phyloP scores from a whole-genome alignment of 2,329 filamentous ascomycete genomes.

The Huntiella decipiens region DNA sequence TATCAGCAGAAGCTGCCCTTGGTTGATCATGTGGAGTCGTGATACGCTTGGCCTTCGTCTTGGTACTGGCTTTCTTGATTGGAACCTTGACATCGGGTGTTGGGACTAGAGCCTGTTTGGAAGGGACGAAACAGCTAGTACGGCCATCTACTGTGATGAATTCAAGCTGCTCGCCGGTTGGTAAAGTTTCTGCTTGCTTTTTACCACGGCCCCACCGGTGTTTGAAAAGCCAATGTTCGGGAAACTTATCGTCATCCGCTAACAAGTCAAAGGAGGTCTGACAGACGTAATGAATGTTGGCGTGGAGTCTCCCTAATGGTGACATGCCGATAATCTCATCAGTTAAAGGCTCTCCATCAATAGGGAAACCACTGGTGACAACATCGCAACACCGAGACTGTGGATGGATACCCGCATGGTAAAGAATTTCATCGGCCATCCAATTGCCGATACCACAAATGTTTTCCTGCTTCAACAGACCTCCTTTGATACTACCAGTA shows the following conservation, averaged over 20 bases:
- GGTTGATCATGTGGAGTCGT: no score
- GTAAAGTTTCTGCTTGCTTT: constrained; percentile 49
- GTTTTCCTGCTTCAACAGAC: constrained; percentile 71
- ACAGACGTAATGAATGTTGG: constrained; percentile 60
- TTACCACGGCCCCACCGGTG: constrained; percentile 82
- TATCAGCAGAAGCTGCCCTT: no score
- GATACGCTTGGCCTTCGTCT: no score
- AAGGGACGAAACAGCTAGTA: constrained; percentile 76
- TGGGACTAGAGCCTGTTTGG: constrained; percentile 34
- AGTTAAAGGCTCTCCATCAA: neutral
- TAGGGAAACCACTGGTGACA: constrained; percentile 27
- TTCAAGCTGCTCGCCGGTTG: constrained; percentile 67
- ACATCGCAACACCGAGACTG: constrained; percentile 86
- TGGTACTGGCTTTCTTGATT: constrained; percentile 14
- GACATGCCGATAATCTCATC: no score
- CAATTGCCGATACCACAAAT: constrained; percentile 93
- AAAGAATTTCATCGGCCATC: constrained; percentile 90
- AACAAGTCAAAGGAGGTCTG: constrained; percentile 58
- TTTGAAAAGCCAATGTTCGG: constrained; percentile 72
- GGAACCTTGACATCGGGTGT: constrained; percentile 16
- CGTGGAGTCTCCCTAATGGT: constrained; percentile 31
- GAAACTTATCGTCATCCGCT: constrained; percentile 67
- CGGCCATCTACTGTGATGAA: constrained; percentile 80
- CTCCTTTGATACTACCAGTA: constrained; percentile 71
- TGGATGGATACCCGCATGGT: constrained; percentile 73